Conservation (phyloP, 805 yeast genomes). For the Starmerella bacillaris region DNA sequence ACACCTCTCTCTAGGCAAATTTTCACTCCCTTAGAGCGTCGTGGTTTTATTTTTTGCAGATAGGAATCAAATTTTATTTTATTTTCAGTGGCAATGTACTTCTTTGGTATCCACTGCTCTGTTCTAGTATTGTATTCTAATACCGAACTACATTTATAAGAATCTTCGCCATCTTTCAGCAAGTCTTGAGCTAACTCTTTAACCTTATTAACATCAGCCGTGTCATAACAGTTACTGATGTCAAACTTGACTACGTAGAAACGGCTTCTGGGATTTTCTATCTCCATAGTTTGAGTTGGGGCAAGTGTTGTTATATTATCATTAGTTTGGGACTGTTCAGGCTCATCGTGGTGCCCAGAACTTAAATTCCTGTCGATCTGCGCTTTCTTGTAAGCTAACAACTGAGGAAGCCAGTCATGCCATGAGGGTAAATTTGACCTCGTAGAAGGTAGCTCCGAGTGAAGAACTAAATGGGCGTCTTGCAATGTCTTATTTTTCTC, state of each 20-base stretch:
- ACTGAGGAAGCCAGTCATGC: constrained; percentile 30
- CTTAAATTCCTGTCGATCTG: constrained; percentile 22
- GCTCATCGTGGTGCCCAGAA: no score
- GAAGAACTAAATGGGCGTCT: constrained; percentile 19
- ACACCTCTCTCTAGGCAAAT: neutral
- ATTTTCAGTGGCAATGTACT: neutral
- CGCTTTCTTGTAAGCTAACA: constrained; percentile 22
- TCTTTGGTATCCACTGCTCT: neutral
- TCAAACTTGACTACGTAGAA: constrained; percentile 53
- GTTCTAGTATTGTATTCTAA: neutral
- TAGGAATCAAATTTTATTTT: no score
- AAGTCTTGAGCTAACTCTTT: constrained; percentile 2
- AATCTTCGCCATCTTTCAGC: constrained; percentile 1
- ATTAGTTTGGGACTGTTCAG: no score
- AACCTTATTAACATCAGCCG: constrained; percentile 24
- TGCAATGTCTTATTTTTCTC: constrained; percentile 7
- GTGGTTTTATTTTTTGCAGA: neutral
- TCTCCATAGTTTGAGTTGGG: no score
- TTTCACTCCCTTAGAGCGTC: no score
- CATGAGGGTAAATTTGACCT: constrained; percentile 1
- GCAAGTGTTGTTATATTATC: no score
- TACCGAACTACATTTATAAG: neutral
- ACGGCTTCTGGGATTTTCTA: no score
- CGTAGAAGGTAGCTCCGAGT: constrained; percentile 26
- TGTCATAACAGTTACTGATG: constrained; percentile 59